Evolutionary conservation across 345 rosid genomes (phyloP).

Genomic region (Murraya koenigii): DNA sequence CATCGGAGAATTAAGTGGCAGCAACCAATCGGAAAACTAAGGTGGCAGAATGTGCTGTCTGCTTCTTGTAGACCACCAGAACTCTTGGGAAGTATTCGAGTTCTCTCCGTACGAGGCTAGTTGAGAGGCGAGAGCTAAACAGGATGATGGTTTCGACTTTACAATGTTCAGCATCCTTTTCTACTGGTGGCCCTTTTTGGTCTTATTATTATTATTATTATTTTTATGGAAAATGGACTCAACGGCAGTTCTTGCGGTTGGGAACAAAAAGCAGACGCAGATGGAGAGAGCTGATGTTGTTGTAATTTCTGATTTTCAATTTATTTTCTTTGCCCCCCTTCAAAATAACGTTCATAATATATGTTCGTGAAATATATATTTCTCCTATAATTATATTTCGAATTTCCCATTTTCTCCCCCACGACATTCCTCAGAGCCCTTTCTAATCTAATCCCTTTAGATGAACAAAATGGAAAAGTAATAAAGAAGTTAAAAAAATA

Average conservation of each 20-base stretch:
- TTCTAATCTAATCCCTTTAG: no score
- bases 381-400: neutral
- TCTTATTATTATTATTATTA: neutral
- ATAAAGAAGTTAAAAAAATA: no score
- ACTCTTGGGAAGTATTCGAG: neutral
- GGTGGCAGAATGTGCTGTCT: neutral
- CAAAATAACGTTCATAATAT: neutral
- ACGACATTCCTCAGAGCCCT: neutral
- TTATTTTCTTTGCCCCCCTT: neutral
- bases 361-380: neutral
- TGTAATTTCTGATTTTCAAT: neutral
- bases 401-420: neutral
- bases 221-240: conserved; percentile 17
- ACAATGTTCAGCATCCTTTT: neutral
- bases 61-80: conserved; percentile 2
- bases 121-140: neutral
- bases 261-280: neutral
- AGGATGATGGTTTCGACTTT: conserved; percentile 7
- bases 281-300: neutral
- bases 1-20: conserved; percentile 33
- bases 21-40: neutral
- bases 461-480: no score
- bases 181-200: neutral
- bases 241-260: conserved; percentile 4
- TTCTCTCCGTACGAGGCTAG: neutral